Percentiles rank a stretch among this genome's conserved stretches.
phyloP scores from a whole-genome alignment of 495 filamentous ascomycete genomes.

The Neurospora sublineolata region DNA sequence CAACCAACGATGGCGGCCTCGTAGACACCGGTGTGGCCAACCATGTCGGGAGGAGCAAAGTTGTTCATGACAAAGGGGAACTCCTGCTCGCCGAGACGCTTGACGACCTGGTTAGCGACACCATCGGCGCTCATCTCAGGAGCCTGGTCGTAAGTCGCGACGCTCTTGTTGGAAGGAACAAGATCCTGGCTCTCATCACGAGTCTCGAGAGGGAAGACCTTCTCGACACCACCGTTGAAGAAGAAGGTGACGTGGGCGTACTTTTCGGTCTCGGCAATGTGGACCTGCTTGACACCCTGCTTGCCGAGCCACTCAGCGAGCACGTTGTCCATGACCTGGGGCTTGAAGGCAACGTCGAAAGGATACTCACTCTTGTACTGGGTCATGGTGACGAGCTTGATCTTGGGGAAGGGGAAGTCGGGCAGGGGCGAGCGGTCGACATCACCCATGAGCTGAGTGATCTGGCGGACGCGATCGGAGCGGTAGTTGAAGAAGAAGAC shows the following conservation, averaged over 20 bases:
- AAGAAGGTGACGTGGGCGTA: conserved; percentile 99
- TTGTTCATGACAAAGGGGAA: conserved; percentile 99
- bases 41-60: conserved; percentile 98
- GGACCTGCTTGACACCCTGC: conserved; percentile 79
- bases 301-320: conserved; percentile 90
- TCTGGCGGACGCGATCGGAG: conserved; percentile 91
- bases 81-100: conserved; percentile 65
- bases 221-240: conserved; percentile 98
- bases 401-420: conserved; percentile 91
- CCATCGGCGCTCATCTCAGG: conserved; percentile 91
- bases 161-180: conserved; percentile 53
- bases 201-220: conserved; percentile 82
- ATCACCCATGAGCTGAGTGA: conserved; percentile 86
- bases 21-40: conserved; percentile 96
- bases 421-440: conserved; percentile 81
- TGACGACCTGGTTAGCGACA: conserved; percentile 76
- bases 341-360: conserved; percentile 86
- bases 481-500: conserved; percentile 99
- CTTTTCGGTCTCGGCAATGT: conserved; percentile 97
- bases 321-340: conserved; percentile 92
- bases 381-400: conserved; percentile 92
- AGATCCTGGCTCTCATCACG: conserved; percentile 52
- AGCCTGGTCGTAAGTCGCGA: conserved; percentile 91
- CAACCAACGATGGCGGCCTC: conserved; percentile 85
- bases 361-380: conserved; percentile 95